Evolutionary conservation across 176 grass and related monocot genomes (phyloP), one percentile per base, ranked within the genome.

Genomic region (Avena insularis): DNA sequence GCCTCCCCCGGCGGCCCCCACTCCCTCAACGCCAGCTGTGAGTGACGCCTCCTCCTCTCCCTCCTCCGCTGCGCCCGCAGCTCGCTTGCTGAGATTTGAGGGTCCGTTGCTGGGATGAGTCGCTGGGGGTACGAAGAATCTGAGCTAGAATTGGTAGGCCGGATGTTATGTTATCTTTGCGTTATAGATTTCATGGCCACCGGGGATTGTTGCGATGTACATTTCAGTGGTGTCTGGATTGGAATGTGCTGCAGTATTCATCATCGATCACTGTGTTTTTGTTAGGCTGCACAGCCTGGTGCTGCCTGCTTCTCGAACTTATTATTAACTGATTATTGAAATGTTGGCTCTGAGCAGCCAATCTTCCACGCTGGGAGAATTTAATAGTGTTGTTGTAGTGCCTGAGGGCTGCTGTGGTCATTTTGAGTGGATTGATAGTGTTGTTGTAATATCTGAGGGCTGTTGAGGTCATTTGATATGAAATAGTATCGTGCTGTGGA

Each of bases 21-120:
- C 76, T 31, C 83, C 85, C 40, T 98, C 72, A 95, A 85, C 83
- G 49, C 76, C 45, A 93, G 89, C 78, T 98, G 96, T 98, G 48
- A 79, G 76, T 55, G 4, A 77, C 49, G 8, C 31, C 75, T 1
- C 20, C 23, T 57, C 10, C 4, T 57, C 21, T n/a, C 16, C 12
- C 38, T 12, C 25, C 47, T 4, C 27, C 25, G 13, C 60, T 33
- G 16, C 59, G 60, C 63, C 8, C 68, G 38, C 69, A 21, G 21
- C 20, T 84, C 14, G 2, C 33, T 86, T 88, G 49, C 66, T 63
- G 12, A 53, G n/a, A 47, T 81, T 54, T 80, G 66, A 84, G 83
- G 88, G 79, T 83, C 60, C 66, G 72, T 73, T 78, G 46, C 71
- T 92, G 70, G 31, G 49, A 84, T 45, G 75, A 43, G 40, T 43